phyloP scores from a whole-genome alignment of 441 rosid species.

The Gossypium aridum region DNA sequence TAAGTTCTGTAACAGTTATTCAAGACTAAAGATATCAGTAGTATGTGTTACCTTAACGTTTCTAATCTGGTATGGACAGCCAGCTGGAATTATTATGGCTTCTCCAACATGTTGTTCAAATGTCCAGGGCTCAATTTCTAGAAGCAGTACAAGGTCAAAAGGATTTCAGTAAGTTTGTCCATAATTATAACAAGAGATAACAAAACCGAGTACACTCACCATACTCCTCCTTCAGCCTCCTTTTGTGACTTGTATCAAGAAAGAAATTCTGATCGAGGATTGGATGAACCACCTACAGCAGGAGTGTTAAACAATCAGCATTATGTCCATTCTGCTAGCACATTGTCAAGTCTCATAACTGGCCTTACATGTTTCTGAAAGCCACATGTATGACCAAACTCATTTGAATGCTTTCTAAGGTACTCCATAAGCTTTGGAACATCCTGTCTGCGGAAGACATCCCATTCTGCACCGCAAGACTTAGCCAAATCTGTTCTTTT shows the following conservation, averaged over 20 bases:
- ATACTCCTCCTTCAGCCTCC: constrained; percentile 84
- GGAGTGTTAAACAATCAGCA: constrained; percentile 16
- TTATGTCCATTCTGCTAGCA: constrained; percentile 14
- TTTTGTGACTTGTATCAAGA: constrained; percentile 67
- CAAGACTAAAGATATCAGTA: neutral
- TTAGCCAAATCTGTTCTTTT: constrained; percentile 27
- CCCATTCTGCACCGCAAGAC: constrained; percentile 87
- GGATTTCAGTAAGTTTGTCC: neutral
- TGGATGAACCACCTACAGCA: constrained; percentile 69
- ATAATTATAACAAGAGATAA: neutral
- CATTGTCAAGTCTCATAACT: neutral
- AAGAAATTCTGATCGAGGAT: constrained; percentile 82
- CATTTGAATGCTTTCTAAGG: constrained; percentile 54
- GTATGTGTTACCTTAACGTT: constrained; percentile 57
- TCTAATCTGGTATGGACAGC: constrained; percentile 91
- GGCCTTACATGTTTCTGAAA: constrained; percentile 48
- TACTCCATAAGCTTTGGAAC: constrained; percentile 78
- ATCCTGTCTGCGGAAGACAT: constrained; percentile 88
- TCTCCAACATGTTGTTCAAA: constrained; percentile 93
- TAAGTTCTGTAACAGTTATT: neutral
- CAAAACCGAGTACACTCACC: constrained; percentile 37
- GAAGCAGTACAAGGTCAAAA: constrained; percentile 11
- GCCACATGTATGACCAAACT: constrained; percentile 39
- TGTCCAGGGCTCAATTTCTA: constrained; percentile 95
- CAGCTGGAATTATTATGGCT: constrained; percentile 89